These are phyloP conservation scores for Alopecurus myosuroides DNA, from an alignment of 176 grass and related monocot species.

Conservation along the genomic window DNA sequence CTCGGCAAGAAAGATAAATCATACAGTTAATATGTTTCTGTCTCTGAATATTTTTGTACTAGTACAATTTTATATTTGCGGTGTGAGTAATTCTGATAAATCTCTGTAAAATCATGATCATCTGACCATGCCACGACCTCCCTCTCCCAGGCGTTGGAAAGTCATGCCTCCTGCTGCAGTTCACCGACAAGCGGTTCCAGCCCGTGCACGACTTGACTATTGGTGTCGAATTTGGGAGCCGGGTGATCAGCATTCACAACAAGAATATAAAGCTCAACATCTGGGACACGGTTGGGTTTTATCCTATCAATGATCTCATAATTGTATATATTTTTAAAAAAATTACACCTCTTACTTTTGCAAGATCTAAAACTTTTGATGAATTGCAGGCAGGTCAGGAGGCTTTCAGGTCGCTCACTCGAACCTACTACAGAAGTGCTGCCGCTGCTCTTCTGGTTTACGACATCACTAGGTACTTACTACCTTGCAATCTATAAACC, in stretches of 20 bases:
- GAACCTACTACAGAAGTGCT: conserved; percentile 57
- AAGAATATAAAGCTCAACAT: conserved; percentile 64
- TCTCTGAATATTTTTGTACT: too few species aligned
- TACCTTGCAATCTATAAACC: not conserved
- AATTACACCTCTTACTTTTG: not conserved
- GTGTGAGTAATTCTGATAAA: not conserved
- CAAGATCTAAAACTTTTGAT: not conserved
- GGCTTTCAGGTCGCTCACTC: conserved; percentile 49
- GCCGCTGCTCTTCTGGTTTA: conserved; percentile 56
- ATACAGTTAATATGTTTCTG: too few species aligned
- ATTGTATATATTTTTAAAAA: too few species aligned
- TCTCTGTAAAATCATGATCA: not conserved
- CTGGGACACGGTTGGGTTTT: conserved; percentile 54
- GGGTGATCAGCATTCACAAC: conserved; percentile 47
- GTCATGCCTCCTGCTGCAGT: conserved; percentile 60
- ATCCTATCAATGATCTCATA: not conserved
- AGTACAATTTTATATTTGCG: too few species aligned
- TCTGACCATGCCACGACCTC: not conserved
- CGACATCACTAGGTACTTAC: conserved; percentile 58
- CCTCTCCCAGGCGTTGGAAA: conserved; percentile 45
- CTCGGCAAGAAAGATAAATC: too few species aligned
- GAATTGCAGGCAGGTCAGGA: conserved; percentile 55
- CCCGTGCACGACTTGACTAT: conserved; percentile 57
- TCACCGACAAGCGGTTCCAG: conserved; percentile 62
- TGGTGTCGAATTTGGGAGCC: conserved; percentile 49